phyloP scores from a whole-genome alignment of 2,329 filamentous ascomycete genomes.

The Cladophialophora bantiana region DNA sequence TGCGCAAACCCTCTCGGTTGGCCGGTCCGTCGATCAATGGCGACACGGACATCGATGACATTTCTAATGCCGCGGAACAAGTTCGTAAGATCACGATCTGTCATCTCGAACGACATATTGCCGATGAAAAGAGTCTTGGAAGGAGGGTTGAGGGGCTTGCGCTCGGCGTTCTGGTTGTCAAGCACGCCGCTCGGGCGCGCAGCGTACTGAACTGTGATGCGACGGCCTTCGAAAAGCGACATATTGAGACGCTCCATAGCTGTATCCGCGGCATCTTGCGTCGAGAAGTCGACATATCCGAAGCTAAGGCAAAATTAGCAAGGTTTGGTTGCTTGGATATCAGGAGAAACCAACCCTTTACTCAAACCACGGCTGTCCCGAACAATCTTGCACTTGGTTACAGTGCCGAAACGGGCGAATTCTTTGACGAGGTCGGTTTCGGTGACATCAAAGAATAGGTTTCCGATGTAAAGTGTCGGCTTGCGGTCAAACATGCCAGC shows the following conservation, averaged over 20 bases:
- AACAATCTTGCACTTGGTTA: constrained; percentile 63
- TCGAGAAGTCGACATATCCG: constrained; percentile 69
- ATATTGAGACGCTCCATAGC: constrained; percentile 67
- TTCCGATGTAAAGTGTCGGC: constrained; percentile 68
- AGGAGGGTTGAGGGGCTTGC: constrained; percentile 52
- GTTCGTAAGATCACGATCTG: constrained; percentile 79
- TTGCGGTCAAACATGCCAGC: constrained; percentile 44
- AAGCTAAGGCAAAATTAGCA: constrained; percentile 58
- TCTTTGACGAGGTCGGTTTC: constrained; percentile 65
- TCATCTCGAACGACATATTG: constrained; percentile 86
- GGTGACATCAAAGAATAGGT: constrained; percentile 73
- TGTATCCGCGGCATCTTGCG: constrained; percentile 58
- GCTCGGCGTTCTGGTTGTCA: constrained; percentile 4
- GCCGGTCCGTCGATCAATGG: constrained; percentile 80
- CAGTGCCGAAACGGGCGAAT: constrained; percentile 65
- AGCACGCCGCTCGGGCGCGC: constrained; percentile 30
- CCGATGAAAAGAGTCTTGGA: constrained; percentile 78
- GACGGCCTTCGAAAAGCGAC: constrained; percentile 68
- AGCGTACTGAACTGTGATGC: constrained; percentile 68
- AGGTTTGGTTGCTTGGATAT: background rate
- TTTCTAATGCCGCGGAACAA: constrained; percentile 75
- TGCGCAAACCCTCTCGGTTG: constrained; percentile 85
- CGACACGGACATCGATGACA: constrained; percentile 77
- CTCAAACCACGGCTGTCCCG: constrained; percentile 69
- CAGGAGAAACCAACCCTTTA: constrained; percentile 65